These are phyloP conservation scores for Penicillium hordei DNA, from an alignment of 2,329 filamentous ascomycete genomes.

Conservation along the genomic window DNA sequence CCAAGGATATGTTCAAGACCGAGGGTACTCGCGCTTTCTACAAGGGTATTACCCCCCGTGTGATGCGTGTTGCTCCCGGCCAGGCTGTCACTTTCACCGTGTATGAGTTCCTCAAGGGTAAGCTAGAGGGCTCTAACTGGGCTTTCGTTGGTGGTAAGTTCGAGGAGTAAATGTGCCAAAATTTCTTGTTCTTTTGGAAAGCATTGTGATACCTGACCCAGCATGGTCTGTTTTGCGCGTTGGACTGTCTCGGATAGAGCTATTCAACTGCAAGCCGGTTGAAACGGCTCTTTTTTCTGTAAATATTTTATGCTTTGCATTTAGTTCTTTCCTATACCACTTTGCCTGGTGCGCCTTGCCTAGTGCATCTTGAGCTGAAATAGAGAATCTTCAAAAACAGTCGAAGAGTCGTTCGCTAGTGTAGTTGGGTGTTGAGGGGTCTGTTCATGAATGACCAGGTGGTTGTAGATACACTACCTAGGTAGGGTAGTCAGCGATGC, in stretches of 20 bases:
- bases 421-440: not conserved
- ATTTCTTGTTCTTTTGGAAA: constrained; percentile 14
- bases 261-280: constrained; percentile 13
- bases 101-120: constrained; percentile 74
- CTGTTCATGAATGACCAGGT: not conserved
- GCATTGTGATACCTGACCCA: constrained; percentile 28
- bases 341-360: constrained; percentile 12
- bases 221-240: constrained; percentile 19
- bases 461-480: not conserved
- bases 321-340: constrained; percentile 22
- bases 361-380: constrained; percentile 7
- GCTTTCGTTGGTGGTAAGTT: constrained; percentile 61
- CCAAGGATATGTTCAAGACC: constrained; percentile 84
- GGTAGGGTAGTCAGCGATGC: not conserved
- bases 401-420: not conserved
- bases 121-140: constrained; percentile 66
- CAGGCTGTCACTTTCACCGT: constrained; percentile 78
- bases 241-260: constrained; percentile 8
- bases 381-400: not conserved
- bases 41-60: constrained; percentile 95
- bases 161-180: constrained; percentile 55
- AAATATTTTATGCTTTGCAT: constrained; percentile 19
- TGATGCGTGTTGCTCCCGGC: constrained; percentile 95
- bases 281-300: constrained; percentile 14
- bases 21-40: constrained; percentile 95